Conservation (phyloP, 768 basidiomycete genomes). For the Pulveroboletus ravenelii region DNA sequence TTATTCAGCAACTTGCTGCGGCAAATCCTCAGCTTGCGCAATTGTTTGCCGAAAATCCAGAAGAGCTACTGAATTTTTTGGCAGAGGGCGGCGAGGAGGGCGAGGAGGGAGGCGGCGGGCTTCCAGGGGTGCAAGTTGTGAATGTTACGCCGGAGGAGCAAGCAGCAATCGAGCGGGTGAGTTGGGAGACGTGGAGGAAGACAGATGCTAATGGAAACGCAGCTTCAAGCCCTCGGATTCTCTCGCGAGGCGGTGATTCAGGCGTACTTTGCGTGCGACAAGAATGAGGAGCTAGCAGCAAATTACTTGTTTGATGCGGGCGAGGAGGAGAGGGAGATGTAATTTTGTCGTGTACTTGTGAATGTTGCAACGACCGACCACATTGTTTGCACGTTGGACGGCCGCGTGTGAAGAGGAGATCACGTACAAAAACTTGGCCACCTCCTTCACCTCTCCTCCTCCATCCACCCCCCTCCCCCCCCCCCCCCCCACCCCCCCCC, state of each 20-base stretch:
- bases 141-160: conserved; percentile 83
- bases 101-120: conserved; percentile 38
- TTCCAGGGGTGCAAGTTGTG: conserved; percentile 41
- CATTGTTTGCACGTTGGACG: conserved; percentile 27
- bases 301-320: conserved; percentile 87
- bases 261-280: conserved; percentile 93
- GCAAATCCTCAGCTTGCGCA: conserved; percentile 75
- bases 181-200: conserved; percentile 26
- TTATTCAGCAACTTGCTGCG: conserved; percentile 77
- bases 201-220: conserved; percentile 3
- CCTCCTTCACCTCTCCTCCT: conserved; percentile 18
- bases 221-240: conserved; percentile 90
- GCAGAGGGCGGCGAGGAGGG: conserved; percentile 40
- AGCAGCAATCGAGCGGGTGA: conserved; percentile 83
- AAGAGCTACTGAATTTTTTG: conserved; percentile 60
- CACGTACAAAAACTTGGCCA: conserved; percentile 27
- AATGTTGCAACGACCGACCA: conserved; percentile 1
- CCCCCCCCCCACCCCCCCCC: background rate
- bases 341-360: conserved; percentile 2
- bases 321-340: conserved; percentile 34
- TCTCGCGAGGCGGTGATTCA: conserved; percentile 74
- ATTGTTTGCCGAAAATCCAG: conserved; percentile 65
- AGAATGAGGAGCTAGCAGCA: conserved; percentile 94
- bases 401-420: conserved; percentile 28
- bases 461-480: background rate